Conservation (phyloP, 140 eudicot species). For the Stevia rebaudiana region DNA sequence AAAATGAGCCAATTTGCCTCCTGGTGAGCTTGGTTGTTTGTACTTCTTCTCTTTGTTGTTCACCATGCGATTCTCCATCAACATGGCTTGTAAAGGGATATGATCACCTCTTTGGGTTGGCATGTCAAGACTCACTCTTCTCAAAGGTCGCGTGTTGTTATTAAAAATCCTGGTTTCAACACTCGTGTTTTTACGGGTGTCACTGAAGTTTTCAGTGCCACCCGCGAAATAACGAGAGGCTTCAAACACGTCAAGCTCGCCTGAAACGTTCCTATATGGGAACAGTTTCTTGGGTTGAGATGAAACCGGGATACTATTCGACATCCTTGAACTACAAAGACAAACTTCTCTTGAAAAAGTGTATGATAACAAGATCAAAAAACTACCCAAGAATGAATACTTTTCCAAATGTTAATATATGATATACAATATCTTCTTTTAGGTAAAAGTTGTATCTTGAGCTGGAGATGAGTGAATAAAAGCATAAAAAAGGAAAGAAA, state of each 20-base stretch:
- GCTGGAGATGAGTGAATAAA: conserved; percentile 25
- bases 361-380: conserved; percentile 11
- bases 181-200: conserved; percentile 16
- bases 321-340: conserved; percentile 38
- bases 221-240: conserved; percentile 71
- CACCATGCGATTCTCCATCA: conserved; percentile 33
- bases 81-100: conserved; percentile 34
- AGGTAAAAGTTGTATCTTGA: conserved; percentile 20
- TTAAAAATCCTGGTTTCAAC: not conserved
- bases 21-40: conserved; percentile 94
- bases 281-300: conserved; percentile 33
- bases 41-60: conserved; percentile 40
- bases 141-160: conserved; percentile 24
- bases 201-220: conserved; percentile 22
- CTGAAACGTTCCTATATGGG: conserved; percentile 50
- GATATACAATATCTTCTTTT: conserved; percentile 14
- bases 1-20: conserved; percentile 75
- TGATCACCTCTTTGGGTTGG: conserved; percentile 31
- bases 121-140: conserved; percentile 75
- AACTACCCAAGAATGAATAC: conserved; percentile 10
- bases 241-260: conserved; percentile 87
- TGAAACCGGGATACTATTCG: conserved; percentile 16
- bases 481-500: conserved; percentile 30
- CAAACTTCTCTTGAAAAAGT: conserved; percentile 8
- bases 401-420: not conserved